Conservation (phyloP, 345 rosid genomes). For the Rhizophora apiculata region DNA sequence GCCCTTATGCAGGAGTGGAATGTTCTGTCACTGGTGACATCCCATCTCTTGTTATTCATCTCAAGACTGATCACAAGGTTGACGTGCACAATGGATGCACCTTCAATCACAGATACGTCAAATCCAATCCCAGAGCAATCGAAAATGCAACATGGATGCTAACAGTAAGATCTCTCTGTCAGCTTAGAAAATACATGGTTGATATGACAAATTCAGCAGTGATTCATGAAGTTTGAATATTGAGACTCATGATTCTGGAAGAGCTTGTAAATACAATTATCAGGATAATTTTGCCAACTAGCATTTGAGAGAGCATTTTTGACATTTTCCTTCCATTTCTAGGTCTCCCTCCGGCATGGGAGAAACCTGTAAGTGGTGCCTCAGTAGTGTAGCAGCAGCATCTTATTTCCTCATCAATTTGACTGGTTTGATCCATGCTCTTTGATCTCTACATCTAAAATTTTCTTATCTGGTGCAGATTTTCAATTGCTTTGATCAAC, state of each 20-base stretch:
- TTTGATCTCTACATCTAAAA: neutral
- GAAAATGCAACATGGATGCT: slow-evolving; percentile 98
- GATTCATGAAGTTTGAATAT: too few relatives aligned
- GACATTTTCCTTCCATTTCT: neutral
- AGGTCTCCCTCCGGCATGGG: too few relatives aligned
- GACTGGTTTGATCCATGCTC: neutral
- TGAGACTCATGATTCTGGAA: too few relatives aligned
- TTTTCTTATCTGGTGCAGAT: slow-evolving; percentile 33
- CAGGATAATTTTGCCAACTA: too few relatives aligned
- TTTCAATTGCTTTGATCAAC: slow-evolving; percentile 48
- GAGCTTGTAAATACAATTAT: too few relatives aligned
- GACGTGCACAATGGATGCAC: slow-evolving; percentile 88
- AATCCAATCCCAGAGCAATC: slow-evolving; percentile 79
- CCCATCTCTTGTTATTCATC: slow-evolving; percentile 62
- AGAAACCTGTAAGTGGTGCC: too few relatives aligned
- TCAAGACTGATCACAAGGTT: slow-evolving; percentile 83
- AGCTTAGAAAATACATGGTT: neutral
- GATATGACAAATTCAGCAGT: too few relatives aligned
- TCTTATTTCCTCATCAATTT: too few relatives aligned
- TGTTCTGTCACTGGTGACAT: slow-evolving; percentile 82
- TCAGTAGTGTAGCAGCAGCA: too few relatives aligned
- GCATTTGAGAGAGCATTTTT: neutral
- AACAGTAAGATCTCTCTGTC: slow-evolving; percentile 51
- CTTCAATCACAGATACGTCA: slow-evolving; percentile 85
- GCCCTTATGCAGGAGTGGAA: slow-evolving; percentile 89